Percentiles rank a stretch among this genome's conserved stretches.
Conservation (phyloP, 106 monocot species). For the Allium fistulosum region DNA sequence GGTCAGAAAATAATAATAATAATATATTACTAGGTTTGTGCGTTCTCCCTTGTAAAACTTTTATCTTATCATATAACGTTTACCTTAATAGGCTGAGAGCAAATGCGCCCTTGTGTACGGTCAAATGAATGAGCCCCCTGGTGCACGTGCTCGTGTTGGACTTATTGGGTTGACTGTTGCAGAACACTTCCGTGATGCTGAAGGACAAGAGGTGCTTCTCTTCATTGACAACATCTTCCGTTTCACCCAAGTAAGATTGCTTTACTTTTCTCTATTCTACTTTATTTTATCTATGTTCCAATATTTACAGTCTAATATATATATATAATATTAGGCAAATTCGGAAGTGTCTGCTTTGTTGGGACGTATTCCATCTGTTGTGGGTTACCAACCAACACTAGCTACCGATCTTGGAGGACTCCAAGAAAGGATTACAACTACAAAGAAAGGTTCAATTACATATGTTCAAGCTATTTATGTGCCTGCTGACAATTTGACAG, state of each 20-base stretch:
- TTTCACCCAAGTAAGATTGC: conserved; percentile 51
- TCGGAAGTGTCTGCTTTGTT: conserved; percentile 86
- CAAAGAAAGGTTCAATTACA: conserved; percentile 84
- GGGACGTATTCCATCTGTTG: conserved; percentile 89
- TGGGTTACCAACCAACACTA: conserved; percentile 75
- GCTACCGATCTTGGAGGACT: conserved; percentile 88
- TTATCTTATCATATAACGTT: not conserved
- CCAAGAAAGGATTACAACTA: conserved; percentile 80
- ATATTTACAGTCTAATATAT: no score
- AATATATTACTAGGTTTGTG: not conserved
- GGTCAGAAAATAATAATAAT: conserved; percentile 12
- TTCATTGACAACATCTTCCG: conserved; percentile 92
- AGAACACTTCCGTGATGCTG: conserved; percentile 82
- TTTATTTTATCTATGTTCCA: no score
- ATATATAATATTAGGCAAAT: conserved; percentile 21
- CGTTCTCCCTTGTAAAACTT: not conserved
- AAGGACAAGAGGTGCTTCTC: conserved; percentile 89
- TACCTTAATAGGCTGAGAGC: conserved; percentile 47
- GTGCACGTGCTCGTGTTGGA: conserved; percentile 89
- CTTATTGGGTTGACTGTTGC: conserved; percentile 80
- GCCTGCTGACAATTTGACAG: conserved; percentile 88
- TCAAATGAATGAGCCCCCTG: conserved; percentile 89
- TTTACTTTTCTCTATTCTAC: not conserved
- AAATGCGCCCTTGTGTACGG: conserved; percentile 65
- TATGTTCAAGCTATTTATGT: conserved; percentile 90